These are phyloP conservation scores for Cyberlindnera meyerae DNA, from an alignment of 805 yeast species.

Conservation along the genomic window DNA sequence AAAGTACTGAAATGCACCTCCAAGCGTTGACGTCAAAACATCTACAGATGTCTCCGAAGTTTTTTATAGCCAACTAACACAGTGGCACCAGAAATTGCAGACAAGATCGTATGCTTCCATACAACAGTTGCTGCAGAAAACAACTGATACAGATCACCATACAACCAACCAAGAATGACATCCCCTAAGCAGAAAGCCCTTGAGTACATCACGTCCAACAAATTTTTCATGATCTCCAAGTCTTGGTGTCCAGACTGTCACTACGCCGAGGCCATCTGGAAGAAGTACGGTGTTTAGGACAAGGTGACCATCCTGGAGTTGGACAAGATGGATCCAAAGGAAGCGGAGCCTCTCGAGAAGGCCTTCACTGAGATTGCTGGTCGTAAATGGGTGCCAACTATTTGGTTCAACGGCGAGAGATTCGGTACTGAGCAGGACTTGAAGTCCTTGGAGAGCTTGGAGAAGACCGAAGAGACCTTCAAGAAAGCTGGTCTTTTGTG, in stretches of 20 bases:
- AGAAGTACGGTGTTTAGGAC: slow-evolving; percentile 43
- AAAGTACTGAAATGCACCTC: no score
- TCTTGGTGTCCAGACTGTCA: slow-evolving; percentile 80
- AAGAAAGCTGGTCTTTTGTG: slow-evolving; percentile 20
- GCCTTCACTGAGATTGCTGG: slow-evolving; percentile 55
- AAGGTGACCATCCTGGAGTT: slow-evolving; percentile 56
- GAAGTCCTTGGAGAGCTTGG: slow-evolving; percentile 25
- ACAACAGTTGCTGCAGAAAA: no score
- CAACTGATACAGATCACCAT: background rate
- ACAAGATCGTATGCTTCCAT: no score
- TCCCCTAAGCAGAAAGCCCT: slow-evolving; percentile 36
- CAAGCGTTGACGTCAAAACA: no score
- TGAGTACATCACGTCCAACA: slow-evolving; percentile 40
- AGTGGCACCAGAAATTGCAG: no score
- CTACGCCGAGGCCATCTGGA: slow-evolving; percentile 53
- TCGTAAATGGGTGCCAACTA: slow-evolving; percentile 65
- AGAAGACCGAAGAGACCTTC: slow-evolving; percentile 21
- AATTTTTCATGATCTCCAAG: slow-evolving; percentile 56
- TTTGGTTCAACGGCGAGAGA: slow-evolving; percentile 53
- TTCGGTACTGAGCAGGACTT: slow-evolving; percentile 55
- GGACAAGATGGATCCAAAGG: slow-evolving; percentile 46
- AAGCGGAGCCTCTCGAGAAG: slow-evolving; percentile 48
- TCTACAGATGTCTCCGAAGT: no score
- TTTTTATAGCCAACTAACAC: no score
- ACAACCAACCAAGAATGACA: no score